These are phyloP conservation scores for Pichia thaimueangensis DNA, from an alignment of 805 yeast species.

Conservation along the genomic window DNA sequence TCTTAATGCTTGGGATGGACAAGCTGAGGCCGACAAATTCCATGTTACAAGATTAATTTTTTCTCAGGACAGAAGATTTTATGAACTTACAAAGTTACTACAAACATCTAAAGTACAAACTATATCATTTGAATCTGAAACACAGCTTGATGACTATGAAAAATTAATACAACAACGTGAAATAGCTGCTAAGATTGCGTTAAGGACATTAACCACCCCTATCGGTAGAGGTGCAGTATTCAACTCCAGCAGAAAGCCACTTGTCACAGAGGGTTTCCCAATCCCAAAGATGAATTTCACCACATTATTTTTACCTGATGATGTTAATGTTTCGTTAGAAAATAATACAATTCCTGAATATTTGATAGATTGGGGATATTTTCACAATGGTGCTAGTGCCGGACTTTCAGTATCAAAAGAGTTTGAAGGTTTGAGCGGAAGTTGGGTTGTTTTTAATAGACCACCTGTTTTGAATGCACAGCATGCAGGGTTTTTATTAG, in stretches of 20 bases:
- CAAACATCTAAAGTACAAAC: constrained; percentile 65
- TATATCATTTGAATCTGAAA: constrained; percentile 35
- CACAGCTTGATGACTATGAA: constrained; percentile 47
- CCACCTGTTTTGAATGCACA: constrained; percentile 67
- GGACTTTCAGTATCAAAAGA: constrained; percentile 68
- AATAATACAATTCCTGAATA: constrained; percentile 45
- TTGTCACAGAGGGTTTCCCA: constrained; percentile 79
- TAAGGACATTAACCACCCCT: constrained; percentile 70
- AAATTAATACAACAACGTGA: constrained; percentile 46
- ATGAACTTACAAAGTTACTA: constrained; percentile 65
- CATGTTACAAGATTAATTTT: constrained; percentile 68
- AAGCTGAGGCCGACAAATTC: constrained; percentile 61
- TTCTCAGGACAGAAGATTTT: constrained; percentile 69
- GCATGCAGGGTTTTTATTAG: constrained; percentile 93
- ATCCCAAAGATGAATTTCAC: constrained; percentile 70
- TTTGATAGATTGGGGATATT: constrained; percentile 71
- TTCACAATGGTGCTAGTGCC: constrained; percentile 86
- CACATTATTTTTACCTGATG: constrained; percentile 56
- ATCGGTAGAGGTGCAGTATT: constrained; percentile 74
- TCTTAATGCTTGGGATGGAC: constrained; percentile 61
- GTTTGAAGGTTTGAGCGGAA: constrained; percentile 68
- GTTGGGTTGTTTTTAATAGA: constrained; percentile 87
- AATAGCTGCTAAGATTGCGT: constrained; percentile 54
- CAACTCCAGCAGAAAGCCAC: constrained; percentile 61
- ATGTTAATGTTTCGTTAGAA: constrained; percentile 54